Conservation (phyloP, 176 grass and related monocot species). For the Cymbopogon citratus region DNA sequence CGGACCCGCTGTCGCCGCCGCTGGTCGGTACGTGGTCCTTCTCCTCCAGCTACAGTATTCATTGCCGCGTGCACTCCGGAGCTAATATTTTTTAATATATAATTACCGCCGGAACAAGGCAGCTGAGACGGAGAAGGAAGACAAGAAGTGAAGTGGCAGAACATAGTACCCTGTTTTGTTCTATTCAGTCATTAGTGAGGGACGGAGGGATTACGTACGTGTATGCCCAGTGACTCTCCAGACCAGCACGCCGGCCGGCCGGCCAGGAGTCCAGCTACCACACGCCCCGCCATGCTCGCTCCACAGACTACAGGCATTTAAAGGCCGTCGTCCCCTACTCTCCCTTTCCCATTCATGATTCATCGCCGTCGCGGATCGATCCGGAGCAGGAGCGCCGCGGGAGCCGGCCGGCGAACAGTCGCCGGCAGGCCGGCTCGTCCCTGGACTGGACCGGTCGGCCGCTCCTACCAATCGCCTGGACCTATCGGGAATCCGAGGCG, state of each 20-base stretch:
- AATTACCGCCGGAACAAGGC: conserved; percentile 81
- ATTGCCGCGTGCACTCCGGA: too few species aligned
- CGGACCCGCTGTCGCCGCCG: too few species aligned
- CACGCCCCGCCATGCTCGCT: not conserved
- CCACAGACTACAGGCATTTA: not conserved
- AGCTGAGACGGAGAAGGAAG: conserved; percentile 82
- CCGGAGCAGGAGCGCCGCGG: not conserved
- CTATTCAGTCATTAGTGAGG: conserved; percentile 30
- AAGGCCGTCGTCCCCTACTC: not conserved
- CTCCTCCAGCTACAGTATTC: too few species aligned
- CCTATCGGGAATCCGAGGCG: not conserved
- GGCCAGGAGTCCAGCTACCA: not conserved
- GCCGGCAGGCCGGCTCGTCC: not conserved
- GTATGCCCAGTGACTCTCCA: too few species aligned
- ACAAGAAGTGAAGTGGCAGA: conserved; percentile 70
- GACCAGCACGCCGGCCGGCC: not conserved
- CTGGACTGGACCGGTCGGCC: too few species aligned
- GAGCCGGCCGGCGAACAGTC: not conserved
- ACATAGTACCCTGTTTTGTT: conserved; percentile 11
- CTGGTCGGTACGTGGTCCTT: too few species aligned
- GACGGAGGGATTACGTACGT: too few species aligned
- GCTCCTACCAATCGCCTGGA: not conserved
- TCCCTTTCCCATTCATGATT: not conserved
- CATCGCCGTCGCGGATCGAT: not conserved
- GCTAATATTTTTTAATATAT: too few species aligned